Evolutionary conservation across 2,329 filamentous ascomycete species (phyloP).

Genomic region (Claviceps africana): DNA sequence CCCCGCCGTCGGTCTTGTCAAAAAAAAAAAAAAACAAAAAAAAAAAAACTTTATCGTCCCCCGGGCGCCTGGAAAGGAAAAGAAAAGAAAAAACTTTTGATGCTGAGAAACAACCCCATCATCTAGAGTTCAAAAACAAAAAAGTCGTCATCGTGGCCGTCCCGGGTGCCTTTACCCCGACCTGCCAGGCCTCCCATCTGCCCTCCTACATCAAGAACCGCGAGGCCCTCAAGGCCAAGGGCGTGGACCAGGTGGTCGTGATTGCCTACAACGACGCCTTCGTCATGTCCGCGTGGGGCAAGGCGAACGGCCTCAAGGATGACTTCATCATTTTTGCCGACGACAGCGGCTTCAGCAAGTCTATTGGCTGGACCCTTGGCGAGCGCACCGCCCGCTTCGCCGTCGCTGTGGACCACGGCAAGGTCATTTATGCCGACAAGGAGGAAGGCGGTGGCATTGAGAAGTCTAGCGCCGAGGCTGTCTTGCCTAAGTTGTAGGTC

Average conservation of each 20-base stretch:
- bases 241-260: conserved; percentile 68
- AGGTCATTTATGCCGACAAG: conserved; percentile 65
- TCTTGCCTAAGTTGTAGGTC: conserved; percentile 37
- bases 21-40: too few species aligned
- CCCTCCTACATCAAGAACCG: conserved; percentile 66
- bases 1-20: too few species aligned
- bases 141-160: conserved; percentile 43
- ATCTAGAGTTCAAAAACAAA: conserved; percentile 39
- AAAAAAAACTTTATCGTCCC: too few species aligned
- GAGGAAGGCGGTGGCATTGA: conserved; percentile 41
- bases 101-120: neutral
- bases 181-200: conserved; percentile 69
- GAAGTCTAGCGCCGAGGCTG: conserved; percentile 37
- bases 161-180: conserved; percentile 69
- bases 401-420: conserved; percentile 70
- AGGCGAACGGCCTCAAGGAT: conserved; percentile 66
- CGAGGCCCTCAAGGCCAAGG: conserved; percentile 59
- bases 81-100: too few species aligned
- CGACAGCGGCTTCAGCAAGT: conserved; percentile 54
- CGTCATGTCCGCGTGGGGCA: conserved; percentile 83
- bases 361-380: conserved; percentile 61
- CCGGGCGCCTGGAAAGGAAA: neutral
- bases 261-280: conserved; percentile 75
- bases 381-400: conserved; percentile 69
- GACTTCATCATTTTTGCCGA: conserved; percentile 68